Conservation (phyloP, 2,329 filamentous ascomycete species). For the Chrysoporthe cubensis region DNA sequence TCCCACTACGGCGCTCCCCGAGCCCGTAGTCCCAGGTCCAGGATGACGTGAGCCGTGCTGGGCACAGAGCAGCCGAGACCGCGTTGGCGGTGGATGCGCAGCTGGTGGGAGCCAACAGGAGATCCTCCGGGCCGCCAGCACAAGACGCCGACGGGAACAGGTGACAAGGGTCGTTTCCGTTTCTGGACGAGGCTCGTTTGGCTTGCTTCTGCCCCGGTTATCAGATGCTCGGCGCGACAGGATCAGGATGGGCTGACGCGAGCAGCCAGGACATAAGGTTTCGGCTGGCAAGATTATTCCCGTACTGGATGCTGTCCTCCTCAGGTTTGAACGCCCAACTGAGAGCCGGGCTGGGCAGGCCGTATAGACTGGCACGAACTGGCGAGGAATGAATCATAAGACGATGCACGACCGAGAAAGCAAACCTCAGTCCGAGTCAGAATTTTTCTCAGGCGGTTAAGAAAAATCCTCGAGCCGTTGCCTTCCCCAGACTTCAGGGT, state of each 20-base stretch:
- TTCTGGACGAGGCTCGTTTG: conserved; percentile 19
- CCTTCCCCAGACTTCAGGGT: not conserved
- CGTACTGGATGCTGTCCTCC: not conserved
- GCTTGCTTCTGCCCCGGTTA: conserved; percentile 8
- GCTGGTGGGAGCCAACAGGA: no score
- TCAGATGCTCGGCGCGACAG: conserved; percentile 25
- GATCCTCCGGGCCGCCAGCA: no score
- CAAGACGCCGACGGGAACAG: not conserved
- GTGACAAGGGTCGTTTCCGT: conserved; percentile 25
- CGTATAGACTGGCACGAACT: not conserved
- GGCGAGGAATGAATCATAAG: conserved; percentile 24
- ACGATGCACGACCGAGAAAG: not conserved
- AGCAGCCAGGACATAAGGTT: conserved; percentile 5
- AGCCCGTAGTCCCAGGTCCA: not conserved
- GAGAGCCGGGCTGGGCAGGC: not conserved
- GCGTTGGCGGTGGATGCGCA: no score
- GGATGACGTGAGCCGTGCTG: not conserved
- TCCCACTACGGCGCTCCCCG: not conserved
- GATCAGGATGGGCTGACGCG: conserved; percentile 17
- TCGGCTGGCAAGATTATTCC: conserved; percentile 9
- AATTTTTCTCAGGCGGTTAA: not conserved
- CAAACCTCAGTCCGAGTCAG: conserved; percentile 24
- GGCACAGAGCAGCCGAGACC: not conserved
- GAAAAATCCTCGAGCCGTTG: not conserved
- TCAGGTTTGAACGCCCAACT: not conserved